Base-by-base conservation (phyloP, 371 early-diverging fungal genomes). In the Rhizopus arrhizus region DNA sequence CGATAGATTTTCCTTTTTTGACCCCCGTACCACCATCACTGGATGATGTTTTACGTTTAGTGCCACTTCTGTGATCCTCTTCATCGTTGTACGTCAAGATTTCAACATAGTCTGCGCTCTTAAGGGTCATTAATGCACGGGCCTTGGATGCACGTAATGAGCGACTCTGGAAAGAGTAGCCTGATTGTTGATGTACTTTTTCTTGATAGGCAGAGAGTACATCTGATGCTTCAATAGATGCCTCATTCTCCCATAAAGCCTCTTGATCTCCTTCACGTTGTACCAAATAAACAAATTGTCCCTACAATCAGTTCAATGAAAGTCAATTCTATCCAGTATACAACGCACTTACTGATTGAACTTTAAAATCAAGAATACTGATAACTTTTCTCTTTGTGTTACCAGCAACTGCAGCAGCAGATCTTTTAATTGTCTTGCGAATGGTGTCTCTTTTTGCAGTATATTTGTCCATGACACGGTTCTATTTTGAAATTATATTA, bases 111-210 rank as follows among this genome's bases (percentile, higher is more conserved):
- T 56, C 22, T 12, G 32, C 43, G 32, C 31, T 35, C 28, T 68
- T 64, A 33, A 73, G 40, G n/a, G 68, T 66, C 31, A 74, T 43
- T 6, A 73, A 52, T 22, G 73, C 75, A 43, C 76, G 70, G 3
- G 62, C 65, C 59, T 75, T 75, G 5, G 72, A 74, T 13, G 51
- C 15, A 29, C 73, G 65, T 9, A 59, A 51, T 5, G 58, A 45
- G 6, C 70, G 66, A 28, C 50, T 42, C 40, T 15, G 22, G 22
- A 68, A 55, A 4, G 48, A 38, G 42, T 68, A 68, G 1, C 64
- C 68, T 22, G 68, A 55, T 40, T 68, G 61, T 5, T n/a, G 15
- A 5, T 15, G 32, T 16, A 68, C 59, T n/a, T 51, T 54, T 35
- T 49, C 46, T n/a, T 60, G 41, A 33, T 62, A 68, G 3, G 22